Evolutionary conservation across 768 basidiomycete genomes (phyloP).

Genomic region (Rhodotorula kratochvilovae): DNA sequence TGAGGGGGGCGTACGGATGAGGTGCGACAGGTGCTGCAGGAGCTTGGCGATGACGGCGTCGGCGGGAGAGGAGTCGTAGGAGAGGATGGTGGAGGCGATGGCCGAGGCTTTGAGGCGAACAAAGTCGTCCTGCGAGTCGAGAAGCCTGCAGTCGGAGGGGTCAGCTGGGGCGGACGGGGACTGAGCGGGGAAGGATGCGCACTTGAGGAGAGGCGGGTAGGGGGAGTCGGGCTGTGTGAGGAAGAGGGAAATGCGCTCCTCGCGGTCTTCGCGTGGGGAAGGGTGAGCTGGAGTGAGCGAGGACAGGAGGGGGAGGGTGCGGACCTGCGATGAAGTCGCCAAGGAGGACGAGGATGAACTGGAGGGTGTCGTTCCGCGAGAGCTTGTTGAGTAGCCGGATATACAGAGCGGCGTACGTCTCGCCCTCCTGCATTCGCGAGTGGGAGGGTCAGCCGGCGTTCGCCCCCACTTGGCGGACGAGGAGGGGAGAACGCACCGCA

Average conservation of each 20-base stretch:
- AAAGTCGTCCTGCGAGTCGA: conserved; percentile 87
- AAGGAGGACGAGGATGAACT: conserved; percentile 76
- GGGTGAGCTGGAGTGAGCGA: not conserved
- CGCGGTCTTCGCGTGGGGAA: conserved; percentile 61
- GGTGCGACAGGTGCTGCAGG: conserved; percentile 57
- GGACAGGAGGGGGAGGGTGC: conserved; percentile 25
- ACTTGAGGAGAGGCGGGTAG: conserved; percentile 74
- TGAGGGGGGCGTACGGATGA: conserved; percentile 49
- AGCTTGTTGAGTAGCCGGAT: conserved; percentile 82
- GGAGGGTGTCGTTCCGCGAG: conserved; percentile 78
- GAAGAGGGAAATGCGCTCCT: conserved; percentile 77
- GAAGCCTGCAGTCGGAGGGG: conserved; percentile 54
- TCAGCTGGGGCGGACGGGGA: conserved; percentile 20
- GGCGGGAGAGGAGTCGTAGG: conserved; percentile 51
- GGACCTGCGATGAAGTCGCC: conserved; percentile 79
- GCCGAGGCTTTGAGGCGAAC: conserved; percentile 85
- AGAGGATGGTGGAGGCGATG: conserved; percentile 78
- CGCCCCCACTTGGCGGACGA: not conserved
- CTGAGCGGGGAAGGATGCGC: conserved; percentile 12
- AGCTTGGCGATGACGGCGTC: conserved; percentile 60
- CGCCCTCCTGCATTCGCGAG: conserved; percentile 60
- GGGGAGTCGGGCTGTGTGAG: conserved; percentile 68
- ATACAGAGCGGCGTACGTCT: conserved; percentile 78
- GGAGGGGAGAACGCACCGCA: conserved; percentile 16
- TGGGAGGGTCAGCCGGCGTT: not conserved